Base-by-base conservation (phyloP, 176 grass and related monocot species). In the Aegilops tauschii region DNA sequence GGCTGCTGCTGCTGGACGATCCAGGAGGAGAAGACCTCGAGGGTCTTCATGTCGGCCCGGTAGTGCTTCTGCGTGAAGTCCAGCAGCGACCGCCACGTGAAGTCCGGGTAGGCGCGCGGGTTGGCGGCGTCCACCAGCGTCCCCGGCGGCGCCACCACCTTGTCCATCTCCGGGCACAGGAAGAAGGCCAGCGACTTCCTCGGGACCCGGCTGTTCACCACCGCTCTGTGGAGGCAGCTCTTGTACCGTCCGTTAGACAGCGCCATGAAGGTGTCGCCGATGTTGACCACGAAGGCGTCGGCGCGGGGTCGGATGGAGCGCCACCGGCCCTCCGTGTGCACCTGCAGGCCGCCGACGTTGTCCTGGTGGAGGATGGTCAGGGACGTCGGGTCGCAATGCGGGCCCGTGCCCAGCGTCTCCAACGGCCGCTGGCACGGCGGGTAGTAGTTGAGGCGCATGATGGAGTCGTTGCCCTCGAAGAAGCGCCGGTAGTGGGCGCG, bases 331-430 rank as follows among this genome's bases (percentile, higher is more conserved):
- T 67, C 93, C 20, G 74, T 52, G 82, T 92, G 92, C 5, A 94
- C 97, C 91, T 99, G 92, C 3, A 99, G 92, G 0, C 97, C 97
- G 0, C 81, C 87, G 10, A 99, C 94, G 71, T 97, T 54, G 86
- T 99, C 97, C 89, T 99, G 94, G 90, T 97, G 90, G 68, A 99
- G 92, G 91, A 99, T 96, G 87, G 97, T 99, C 4, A 99, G 94
- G 3, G 92, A 93, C 8, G 94, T 97, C 23, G 97, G 97, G 82
- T 99, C 97, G 80, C 94, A 97, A 75, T 99, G 97, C 67, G 94
- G 94, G 0, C 94, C 94, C 0, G 94, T 97, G 31, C 97, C 97
- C 1, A 97, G 92, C 18, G 94, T 94, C 27, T 94, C 80, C 12
- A 76, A 77, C 3, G 97, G 97, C 1, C 87, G 83, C 90, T 94